Evolutionary conservation across 2,329 filamentous ascomycete genomes (phyloP), one percentile per base, ranked within the genome.

Genomic region (Xylariaceae sp.): DNA sequence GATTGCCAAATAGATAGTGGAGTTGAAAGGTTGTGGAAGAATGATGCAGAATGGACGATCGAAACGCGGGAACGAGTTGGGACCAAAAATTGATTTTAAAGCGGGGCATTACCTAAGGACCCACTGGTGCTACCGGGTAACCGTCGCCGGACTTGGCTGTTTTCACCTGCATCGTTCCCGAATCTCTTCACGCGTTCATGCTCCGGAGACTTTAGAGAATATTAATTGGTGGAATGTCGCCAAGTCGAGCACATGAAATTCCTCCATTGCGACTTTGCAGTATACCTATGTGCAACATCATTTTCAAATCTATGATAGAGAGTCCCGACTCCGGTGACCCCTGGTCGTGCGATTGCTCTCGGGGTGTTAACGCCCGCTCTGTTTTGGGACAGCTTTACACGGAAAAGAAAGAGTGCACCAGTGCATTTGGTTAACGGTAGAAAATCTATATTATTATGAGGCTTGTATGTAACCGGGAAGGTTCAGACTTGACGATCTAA

Each of bases 201-300:
- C 13, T 6, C 13, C 42, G n/a, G 13, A 6, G 42, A 15, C 42
- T n/a, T 45, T n/a, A 45, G 6, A 10, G 8, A n/a, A 4, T 35
- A 13, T 37, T 48, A 50, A 62, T 64, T 64, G 62, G 62, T 62
- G 62, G 62, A 64, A 62, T 60, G 45, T 56, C 35, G 45, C 44
- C 44, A 39, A 44, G 42, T 55, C 51, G 39, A 51, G 7, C 54
- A 55, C 53, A 9, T 44, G 30, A 35, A 47, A 53, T 57, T 23
- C 30, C 34, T 45, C 17, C 17, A 17, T 17, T 17, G 17, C 17
- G 17, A 17, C 17, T 17, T 17, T 5, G 23, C 5, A 30, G 23
- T 30, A 30, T 5, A 2, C 23, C 23, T 30, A 30, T 30, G 23
- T 4, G 3, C 23, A 30, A 5, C 23, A 6, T 30, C 23, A 30